Evolutionary conservation across 2,329 filamentous ascomycete species (phyloP).

Genomic region (Escovopsis sp.): DNA sequence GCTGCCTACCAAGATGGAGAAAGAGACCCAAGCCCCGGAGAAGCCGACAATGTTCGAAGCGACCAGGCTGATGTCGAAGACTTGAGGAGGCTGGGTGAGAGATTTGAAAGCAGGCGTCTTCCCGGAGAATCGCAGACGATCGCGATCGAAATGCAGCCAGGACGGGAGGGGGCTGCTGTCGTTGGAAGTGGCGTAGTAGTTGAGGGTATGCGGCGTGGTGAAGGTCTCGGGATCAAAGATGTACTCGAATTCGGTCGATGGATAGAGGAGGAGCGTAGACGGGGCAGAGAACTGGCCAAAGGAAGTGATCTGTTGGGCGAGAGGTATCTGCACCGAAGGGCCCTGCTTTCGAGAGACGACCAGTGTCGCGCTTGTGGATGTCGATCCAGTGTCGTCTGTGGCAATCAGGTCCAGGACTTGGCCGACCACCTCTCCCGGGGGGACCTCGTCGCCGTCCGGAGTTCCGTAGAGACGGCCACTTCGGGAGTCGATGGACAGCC

Average conservation of each 20-base stretch:
- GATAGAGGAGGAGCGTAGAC: slow-evolving; percentile 40
- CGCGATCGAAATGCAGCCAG: slow-evolving; percentile 64
- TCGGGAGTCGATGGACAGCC: slow-evolving; percentile 56
- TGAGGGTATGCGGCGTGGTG: slow-evolving; percentile 34
- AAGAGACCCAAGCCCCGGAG: slow-evolving; percentile 47
- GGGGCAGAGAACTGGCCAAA: slow-evolving; percentile 48
- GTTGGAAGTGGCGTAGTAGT: slow-evolving; percentile 63
- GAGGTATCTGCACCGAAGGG: slow-evolving; percentile 39
- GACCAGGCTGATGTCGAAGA: slow-evolving; percentile 56
- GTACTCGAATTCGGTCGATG: slow-evolving; percentile 38
- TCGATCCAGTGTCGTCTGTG: slow-evolving; percentile 48
- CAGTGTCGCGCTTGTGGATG: slow-evolving; percentile 51
- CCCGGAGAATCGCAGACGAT: slow-evolving; percentile 53
- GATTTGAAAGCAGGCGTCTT: slow-evolving; percentile 50
- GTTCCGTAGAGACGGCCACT: slow-evolving; percentile 56
- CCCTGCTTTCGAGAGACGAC: slow-evolving; percentile 47
- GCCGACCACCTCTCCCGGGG: slow-evolving; percentile 38
- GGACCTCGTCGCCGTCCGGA: slow-evolving; percentile 39
- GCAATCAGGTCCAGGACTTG: slow-evolving; percentile 53
- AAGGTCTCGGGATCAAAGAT: slow-evolving; percentile 48
- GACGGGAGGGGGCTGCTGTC: slow-evolving; percentile 74
- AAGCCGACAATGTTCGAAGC: slow-evolving; percentile 73
- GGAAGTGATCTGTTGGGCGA: slow-evolving; percentile 40
- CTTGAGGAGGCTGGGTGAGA: slow-evolving; percentile 52
- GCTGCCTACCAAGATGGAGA: slow-evolving; percentile 57